Base-by-base conservation (phyloP, 495 filamentous ascomycete genomes). In the Lasiosphaeria miniovina region DNA sequence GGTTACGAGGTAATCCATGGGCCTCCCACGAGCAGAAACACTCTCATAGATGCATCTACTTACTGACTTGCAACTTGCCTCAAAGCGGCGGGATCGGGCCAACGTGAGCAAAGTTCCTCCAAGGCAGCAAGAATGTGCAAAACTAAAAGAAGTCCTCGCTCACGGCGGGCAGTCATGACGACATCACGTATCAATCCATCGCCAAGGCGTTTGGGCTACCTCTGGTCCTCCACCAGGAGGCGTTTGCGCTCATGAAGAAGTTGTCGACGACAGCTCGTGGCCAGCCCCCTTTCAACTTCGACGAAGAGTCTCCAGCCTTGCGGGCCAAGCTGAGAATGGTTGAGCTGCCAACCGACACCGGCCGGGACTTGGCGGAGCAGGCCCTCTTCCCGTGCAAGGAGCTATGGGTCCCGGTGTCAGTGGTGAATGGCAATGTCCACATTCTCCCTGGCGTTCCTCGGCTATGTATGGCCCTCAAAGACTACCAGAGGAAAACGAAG, bases 151-250 rank as follows among this genome's bases (percentile, higher is more conserved):
- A 14, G 3, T 14, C 7, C 32, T 11, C 60, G 61, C 24, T 24
- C 24, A 24, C 24, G 24, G 24, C 24, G 24, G 24, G 24, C 65
- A 94, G 88, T 56, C 94, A 98, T 75, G 94, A 98, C 68, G 94
- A 98, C 68, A 98, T 98, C 62, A 98, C 94, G 41, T 98, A 98
- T 79, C 75, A 86, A 66, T 93, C 93, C 31, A 93, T 98, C 66
- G 94, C 90, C 45, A 90, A 91, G 62, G 94, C 92, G 31, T 98
- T 96, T 71, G 71, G 74, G 41, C 80, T 96, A 3, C 82, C 86
- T 10, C 80, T 98, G 0, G 79, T 84, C 58, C 79, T 96, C 14
- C 90, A 98, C 77, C 62, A 88, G 38, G 80, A 83, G 45, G 84
- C 94, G 2, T 88, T 87, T 58, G 82, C 81, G 54, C 84, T 87